These are phyloP conservation scores for Craterostigma plantagineum DNA, from an alignment of 257 asterid species.

Conservation along the genomic window DNA sequence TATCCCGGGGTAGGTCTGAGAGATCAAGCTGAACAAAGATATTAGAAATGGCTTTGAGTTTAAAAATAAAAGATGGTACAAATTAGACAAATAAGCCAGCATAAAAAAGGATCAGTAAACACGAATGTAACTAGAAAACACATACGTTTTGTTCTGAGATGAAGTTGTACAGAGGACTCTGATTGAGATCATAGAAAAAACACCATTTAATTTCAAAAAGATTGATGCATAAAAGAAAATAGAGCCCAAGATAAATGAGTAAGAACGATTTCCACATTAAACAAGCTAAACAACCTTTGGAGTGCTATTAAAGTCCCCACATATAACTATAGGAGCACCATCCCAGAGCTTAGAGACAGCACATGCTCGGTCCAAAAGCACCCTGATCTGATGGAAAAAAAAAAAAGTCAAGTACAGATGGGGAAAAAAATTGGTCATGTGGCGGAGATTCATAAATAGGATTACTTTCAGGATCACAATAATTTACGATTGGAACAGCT, in stretches of 20 bases:
- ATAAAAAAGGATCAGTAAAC: constrained; percentile 1
- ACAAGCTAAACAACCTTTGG: constrained; percentile 43
- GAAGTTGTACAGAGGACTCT: constrained; percentile 90
- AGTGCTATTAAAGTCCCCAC: constrained; percentile 97
- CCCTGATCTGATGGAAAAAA: constrained; percentile 48
- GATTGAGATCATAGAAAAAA: too few relatives aligned
- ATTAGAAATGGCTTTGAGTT: constrained; percentile 9
- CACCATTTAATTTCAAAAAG: background rate
- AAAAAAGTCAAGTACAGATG: background rate
- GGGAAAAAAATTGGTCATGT: background rate
- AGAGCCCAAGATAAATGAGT: constrained; percentile 6
- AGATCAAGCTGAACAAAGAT: constrained; percentile 43
- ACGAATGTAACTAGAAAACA: constrained; percentile 8
- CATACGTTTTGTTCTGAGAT: constrained; percentile 54
- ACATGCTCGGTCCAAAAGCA: constrained; percentile 64
- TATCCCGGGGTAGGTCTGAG: constrained; percentile 55
- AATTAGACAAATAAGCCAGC: constrained; percentile 5
- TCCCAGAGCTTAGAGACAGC: constrained; percentile 81
- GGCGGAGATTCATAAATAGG: background rate
- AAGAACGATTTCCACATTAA: constrained; percentile 7
- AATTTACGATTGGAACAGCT: too few relatives aligned
- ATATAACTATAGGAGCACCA: constrained; percentile 65
- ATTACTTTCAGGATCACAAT: too few relatives aligned
- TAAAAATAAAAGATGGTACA: background rate
- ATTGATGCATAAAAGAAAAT: constrained; percentile 7